Evolutionary conservation across 1,284 basidiomycete species (phyloP).

Genomic region (Singerocomus rubriflavus): DNA sequence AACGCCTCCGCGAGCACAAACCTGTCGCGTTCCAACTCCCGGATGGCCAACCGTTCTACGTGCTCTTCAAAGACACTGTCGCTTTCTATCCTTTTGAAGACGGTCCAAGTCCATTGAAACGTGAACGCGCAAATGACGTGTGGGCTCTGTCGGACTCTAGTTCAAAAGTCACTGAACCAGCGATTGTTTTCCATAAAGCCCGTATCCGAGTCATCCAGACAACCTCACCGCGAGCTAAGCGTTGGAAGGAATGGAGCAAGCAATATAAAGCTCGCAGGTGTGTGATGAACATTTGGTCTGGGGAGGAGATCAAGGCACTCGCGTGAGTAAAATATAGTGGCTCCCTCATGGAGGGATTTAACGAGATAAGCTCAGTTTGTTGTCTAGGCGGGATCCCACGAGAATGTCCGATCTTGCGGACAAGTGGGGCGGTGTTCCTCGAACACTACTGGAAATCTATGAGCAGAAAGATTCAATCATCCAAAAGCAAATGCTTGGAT

Average conservation of each 20-base stretch:
- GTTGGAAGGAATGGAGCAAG: conserved; percentile 1
- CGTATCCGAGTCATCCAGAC: neutral
- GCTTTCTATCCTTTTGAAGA: accelerated
- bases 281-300: conserved; percentile 4
- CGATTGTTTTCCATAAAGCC: accelerated
- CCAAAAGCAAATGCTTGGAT: neutral
- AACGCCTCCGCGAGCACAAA: too few relatives aligned
- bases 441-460: neutral
- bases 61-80: too few relatives aligned
- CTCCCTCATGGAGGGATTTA: neutral
- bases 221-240: neutral
- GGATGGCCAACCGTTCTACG: too few relatives aligned
- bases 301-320: neutral
- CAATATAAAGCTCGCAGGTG: neutral
- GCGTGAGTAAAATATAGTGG: neutral
- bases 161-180: accelerated
- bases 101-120: accelerated
- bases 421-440: conserved; percentile 1
- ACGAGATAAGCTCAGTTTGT: neutral
- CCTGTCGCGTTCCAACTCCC: too few relatives aligned
- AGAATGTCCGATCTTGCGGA: neutral
- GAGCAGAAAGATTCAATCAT: accelerated
- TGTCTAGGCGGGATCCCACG: neutral
- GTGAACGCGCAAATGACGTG: neutral
- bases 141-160: conserved; percentile 1